phyloP scores from a whole-genome alignment of 2,329 filamentous ascomycete genomes.

The Pseudogymnoascus sp. region DNA sequence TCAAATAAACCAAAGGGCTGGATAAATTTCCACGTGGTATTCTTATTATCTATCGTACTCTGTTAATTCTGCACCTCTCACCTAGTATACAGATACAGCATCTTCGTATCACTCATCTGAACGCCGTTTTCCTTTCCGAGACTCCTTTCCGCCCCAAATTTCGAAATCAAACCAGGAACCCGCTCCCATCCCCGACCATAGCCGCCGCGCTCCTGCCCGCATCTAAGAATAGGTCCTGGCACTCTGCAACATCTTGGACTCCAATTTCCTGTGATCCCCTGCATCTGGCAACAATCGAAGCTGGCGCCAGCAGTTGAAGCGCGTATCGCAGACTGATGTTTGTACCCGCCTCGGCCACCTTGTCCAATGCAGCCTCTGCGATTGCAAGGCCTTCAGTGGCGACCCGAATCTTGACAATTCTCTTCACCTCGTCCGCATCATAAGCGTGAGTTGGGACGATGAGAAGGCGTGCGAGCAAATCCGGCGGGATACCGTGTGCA shows the following conservation, averaged over 20 bases:
- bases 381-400: slow-evolving; percentile 74
- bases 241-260: slow-evolving; percentile 68
- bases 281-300: slow-evolving; percentile 77
- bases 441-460: slow-evolving; percentile 95
- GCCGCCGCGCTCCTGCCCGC: slow-evolving; percentile 68
- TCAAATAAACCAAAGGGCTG: background rate
- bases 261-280: slow-evolving; percentile 71
- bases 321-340: slow-evolving; percentile 88
- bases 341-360: slow-evolving; percentile 78
- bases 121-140: slow-evolving; percentile 9
- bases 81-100: slow-evolving; percentile 3
- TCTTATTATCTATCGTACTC: slow-evolving; percentile 8
- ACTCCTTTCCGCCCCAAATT: slow-evolving; percentile 9
- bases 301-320: slow-evolving; percentile 63
- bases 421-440: slow-evolving; percentile 78
- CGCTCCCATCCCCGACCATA: slow-evolving; percentile 53
- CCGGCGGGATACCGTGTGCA: slow-evolving; percentile 87
- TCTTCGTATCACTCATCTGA: slow-evolving; percentile 5
- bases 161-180: slow-evolving; percentile 41
- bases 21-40: slow-evolving; percentile 3
- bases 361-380: slow-evolving; percentile 74
- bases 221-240: slow-evolving; percentile 77
- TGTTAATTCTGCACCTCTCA: background rate
- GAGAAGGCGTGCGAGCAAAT: slow-evolving; percentile 86
- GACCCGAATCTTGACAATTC: slow-evolving; percentile 78